Conservation (phyloP, 1,284 basidiomycete species). For the Trichosporon sp. region DNA sequence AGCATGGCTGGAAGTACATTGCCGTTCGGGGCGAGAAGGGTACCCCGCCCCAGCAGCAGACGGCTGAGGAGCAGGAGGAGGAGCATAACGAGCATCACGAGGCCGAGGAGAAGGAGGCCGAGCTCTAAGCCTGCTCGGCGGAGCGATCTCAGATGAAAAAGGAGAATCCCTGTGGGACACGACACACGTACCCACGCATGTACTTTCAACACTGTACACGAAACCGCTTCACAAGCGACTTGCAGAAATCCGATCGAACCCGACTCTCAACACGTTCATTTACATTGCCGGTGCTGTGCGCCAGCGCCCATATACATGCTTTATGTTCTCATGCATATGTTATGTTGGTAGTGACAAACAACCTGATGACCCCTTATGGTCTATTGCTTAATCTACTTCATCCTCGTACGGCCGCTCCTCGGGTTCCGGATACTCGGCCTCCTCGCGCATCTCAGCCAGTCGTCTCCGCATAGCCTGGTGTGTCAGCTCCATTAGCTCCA, state of each 20-base stretch:
- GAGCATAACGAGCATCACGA: not conserved
- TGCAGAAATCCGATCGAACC: not conserved
- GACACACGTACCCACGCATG: not conserved
- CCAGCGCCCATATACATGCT: not conserved
- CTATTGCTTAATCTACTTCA: not conserved
- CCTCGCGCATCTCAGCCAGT: conserved; percentile 74
- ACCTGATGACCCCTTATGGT: not conserved
- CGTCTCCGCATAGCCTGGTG: conserved; percentile 70
- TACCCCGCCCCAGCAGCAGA: not conserved
- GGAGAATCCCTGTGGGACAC: no score
- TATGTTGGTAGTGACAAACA: not conserved
- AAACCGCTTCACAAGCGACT: not conserved
- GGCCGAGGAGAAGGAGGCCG: not conserved
- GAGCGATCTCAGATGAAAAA: no score
- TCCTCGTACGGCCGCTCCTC: not conserved
- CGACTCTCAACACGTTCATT: not conserved
- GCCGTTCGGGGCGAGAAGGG: conserved; percentile 59
- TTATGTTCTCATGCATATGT: not conserved
- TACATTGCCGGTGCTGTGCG: not conserved
- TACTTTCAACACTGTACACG: not conserved
- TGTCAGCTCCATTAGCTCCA: not conserved
- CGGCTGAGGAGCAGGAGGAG: not conserved
- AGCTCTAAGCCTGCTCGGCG: not conserved
- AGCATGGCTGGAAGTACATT: conserved; percentile 63
- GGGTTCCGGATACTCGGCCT: conserved; percentile 25